Evolutionary conservation across 495 filamentous ascomycete species (phyloP).

Genomic region (Chaetomidium leptoderma): DNA sequence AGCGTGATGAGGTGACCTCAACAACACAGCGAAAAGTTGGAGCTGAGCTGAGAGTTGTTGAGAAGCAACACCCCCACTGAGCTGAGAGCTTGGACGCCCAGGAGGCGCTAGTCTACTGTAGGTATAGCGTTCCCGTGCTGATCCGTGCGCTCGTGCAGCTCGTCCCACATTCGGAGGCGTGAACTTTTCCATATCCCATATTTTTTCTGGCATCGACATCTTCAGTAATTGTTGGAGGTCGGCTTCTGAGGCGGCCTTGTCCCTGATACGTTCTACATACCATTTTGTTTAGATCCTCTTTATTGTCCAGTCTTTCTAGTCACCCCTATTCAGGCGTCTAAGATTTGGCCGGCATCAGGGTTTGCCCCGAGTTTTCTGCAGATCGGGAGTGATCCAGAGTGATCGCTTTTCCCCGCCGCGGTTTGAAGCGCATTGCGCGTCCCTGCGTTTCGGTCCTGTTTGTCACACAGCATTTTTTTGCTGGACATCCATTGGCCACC

Average conservation of each 20-base stretch:
- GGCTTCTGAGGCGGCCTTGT: neutral
- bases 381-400: no score
- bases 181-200: conserved; percentile 32
- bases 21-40: neutral
- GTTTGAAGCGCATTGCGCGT: neutral
- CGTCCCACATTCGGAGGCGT: conserved; percentile 8
- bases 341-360: neutral
- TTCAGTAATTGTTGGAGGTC: neutral
- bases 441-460: neutral
- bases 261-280: neutral
- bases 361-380: no score
- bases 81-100: neutral
- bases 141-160: conserved; percentile 11
- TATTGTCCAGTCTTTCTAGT: neutral
- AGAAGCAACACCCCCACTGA: neutral
- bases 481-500: neutral
- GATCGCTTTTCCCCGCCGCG: no score
- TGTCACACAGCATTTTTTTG: neutral
- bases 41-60: neutral
- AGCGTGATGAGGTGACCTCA: conserved; percentile 4
- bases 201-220: conserved; percentile 26
- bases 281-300: neutral
- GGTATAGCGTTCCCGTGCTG: conserved; percentile 17
- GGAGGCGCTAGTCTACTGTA: conserved; percentile 2
- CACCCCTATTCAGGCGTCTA: neutral